phyloP scores from a whole-genome alignment of 1,284 basidiomycete genomes.

The Athelia psychrophila region DNA sequence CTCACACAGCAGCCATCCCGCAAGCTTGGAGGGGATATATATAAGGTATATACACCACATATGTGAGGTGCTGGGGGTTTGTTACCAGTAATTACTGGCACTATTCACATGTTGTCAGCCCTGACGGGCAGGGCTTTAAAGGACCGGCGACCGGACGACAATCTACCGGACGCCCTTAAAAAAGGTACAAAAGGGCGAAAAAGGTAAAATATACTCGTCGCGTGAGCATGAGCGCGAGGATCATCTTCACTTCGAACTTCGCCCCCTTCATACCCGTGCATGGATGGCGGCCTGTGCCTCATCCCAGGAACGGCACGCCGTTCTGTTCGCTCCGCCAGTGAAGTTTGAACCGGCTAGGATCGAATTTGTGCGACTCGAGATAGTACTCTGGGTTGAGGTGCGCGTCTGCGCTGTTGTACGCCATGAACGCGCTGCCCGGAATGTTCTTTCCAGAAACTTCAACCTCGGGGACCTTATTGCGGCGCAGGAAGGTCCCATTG shows the following conservation, averaged over 20 bases:
- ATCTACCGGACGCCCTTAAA: too few species aligned
- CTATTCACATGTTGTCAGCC: constrained; percentile 4
- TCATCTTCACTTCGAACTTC: constrained; percentile 35
- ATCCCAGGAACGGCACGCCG: constrained; percentile 24
- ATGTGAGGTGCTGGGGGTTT: background rate
- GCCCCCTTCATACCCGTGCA: constrained; percentile 33
- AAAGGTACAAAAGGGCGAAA: too few species aligned
- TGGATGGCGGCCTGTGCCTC: constrained; percentile 34
- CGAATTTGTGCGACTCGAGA: constrained; percentile 27
- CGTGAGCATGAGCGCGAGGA: constrained; percentile 27
- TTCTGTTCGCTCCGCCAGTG: constrained; percentile 30
- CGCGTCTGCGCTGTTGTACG: constrained; percentile 25
- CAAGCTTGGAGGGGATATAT: too few species aligned
- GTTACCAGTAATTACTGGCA: background rate
- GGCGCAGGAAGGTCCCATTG: constrained; percentile 17
- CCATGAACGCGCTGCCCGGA: constrained; percentile 26
- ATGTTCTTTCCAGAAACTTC: constrained; percentile 16
- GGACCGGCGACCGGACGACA: constrained; percentile 25
- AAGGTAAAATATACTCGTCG: constrained; percentile 32
- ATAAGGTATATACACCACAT: too few species aligned
- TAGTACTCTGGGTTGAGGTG: constrained; percentile 33
- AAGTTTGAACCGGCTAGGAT: constrained; percentile 25
- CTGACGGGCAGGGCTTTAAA: constrained; percentile 23
- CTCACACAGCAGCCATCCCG: too few species aligned
- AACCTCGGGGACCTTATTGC: constrained; percentile 16